phyloP scores from a whole-genome alignment of 345 rosid genomes.

The Brassica nigra region DNA sequence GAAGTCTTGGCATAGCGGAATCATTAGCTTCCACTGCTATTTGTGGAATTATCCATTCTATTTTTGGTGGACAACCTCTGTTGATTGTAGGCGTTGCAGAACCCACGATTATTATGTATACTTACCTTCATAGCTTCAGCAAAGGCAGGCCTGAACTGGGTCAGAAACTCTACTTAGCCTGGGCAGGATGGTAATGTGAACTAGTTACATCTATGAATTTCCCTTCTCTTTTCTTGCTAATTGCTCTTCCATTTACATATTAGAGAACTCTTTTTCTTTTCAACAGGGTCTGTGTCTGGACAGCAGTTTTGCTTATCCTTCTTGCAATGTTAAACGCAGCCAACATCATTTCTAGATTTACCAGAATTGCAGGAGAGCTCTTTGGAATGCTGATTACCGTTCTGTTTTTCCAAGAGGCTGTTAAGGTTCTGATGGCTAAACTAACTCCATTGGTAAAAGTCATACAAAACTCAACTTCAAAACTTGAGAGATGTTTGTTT shows the following conservation, averaged over 20 bases:
- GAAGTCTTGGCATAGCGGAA: conserved; percentile 61
- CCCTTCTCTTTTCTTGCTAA: conserved; percentile 3
- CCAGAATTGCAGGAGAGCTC: conserved; percentile 83
- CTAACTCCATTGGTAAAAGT: conserved; percentile 3
- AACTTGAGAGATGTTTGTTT: conserved; percentile 23
- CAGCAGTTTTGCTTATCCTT: conserved; percentile 65
- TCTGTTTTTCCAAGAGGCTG: conserved; percentile 84
- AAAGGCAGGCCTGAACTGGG: conserved; percentile 64
- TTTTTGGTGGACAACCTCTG: conserved; percentile 82
- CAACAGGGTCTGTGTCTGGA: conserved; percentile 91
- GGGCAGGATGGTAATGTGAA: conserved; percentile 74
- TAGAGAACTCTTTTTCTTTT: neutral
- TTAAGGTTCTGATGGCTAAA: conserved; percentile 51
- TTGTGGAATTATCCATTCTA: conserved; percentile 61
- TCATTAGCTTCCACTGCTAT: conserved; percentile 64
- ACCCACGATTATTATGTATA: conserved; percentile 82
- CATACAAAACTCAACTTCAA: neutral
- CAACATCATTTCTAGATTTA: conserved; percentile 68
- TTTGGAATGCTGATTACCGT: conserved; percentile 82
- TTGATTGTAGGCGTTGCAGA: conserved; percentile 85
- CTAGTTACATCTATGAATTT: neutral
- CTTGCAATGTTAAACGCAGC: conserved; percentile 67
- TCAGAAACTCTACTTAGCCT: conserved; percentile 67
- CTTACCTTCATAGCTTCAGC: conserved; percentile 69
- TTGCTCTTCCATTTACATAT: conserved; percentile 11